phyloP scores from a whole-genome alignment of 2,329 filamentous ascomycete species.

The Penicillium sp. region DNA sequence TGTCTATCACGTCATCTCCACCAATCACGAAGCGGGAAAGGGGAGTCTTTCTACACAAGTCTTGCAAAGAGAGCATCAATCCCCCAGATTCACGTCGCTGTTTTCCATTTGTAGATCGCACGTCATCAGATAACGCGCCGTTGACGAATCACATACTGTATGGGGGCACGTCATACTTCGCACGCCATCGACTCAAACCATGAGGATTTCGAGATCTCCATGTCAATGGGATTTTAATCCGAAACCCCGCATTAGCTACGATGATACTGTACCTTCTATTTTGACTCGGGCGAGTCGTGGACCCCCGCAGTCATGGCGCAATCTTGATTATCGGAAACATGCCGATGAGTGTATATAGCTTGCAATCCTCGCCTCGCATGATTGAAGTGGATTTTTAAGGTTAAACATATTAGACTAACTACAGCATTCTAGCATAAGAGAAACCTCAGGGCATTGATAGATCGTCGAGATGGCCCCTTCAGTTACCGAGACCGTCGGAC shows the following conservation, averaged over 20 bases:
- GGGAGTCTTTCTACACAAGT: not conserved
- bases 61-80: not conserved
- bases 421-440: too few relatives aligned
- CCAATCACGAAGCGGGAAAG: not conserved
- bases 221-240: not conserved
- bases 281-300: not conserved
- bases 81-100: not conserved
- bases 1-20: constrained; percentile 18
- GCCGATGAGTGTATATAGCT: not conserved
- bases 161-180: not conserved
- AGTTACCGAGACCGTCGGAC: constrained; percentile 30
- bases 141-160: not conserved
- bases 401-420: not conserved
- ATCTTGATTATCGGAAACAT: not conserved
- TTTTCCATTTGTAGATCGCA: not conserved
- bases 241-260: constrained; percentile 10
- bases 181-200: constrained; percentile 4
- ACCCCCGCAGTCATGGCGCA: constrained; percentile 17
- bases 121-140: not conserved
- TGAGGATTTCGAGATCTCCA: constrained; percentile 1
- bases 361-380: not conserved
- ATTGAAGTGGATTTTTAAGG: not conserved
- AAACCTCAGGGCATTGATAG: not conserved
- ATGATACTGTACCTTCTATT: not conserved
- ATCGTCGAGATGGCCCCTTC: constrained; percentile 35